Evolutionary conservation across 345 rosid genomes (phyloP).

Genomic region (Brassica cretica): DNA sequence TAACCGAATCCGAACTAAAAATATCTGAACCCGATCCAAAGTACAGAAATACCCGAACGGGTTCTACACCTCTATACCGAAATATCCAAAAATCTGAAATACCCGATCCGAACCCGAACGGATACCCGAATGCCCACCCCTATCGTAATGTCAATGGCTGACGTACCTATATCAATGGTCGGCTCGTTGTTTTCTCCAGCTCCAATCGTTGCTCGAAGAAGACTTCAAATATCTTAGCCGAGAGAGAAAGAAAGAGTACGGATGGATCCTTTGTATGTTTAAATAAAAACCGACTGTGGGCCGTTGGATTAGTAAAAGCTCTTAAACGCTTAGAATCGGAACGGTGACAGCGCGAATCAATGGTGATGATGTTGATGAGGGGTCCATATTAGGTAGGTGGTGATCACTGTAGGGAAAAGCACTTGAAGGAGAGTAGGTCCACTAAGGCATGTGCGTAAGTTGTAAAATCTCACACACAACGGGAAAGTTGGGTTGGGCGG

Average conservation of each 20-base stretch:
- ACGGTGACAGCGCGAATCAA: constrained; percentile 17
- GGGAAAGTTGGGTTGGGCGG: constrained; percentile 38
- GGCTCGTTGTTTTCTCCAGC: constrained; percentile 35
- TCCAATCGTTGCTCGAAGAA: constrained; percentile 11
- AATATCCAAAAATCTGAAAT: no score
- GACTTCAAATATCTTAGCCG: constrained; percentile 21
- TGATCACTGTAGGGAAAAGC: constrained; percentile 35
- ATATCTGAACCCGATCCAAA: no score
- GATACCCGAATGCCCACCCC: no score
- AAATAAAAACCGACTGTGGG: background rate
- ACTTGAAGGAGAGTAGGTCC: constrained; percentile 40
- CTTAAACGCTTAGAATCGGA: constrained; percentile 13
- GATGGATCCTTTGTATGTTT: constrained; percentile 13
- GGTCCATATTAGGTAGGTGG: constrained; percentile 40
- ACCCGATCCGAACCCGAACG: no score
- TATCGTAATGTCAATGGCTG: constrained; percentile 22
- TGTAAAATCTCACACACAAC: constrained; percentile 31
- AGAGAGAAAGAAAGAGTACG: constrained; percentile 13
- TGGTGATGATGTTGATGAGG: constrained; percentile 33
- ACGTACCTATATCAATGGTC: constrained; percentile 28
- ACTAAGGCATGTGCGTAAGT: constrained; percentile 37
- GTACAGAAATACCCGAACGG: no score
- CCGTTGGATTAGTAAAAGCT: constrained; percentile 25
- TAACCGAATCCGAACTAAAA: no score
- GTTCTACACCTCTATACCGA: no score